Evolutionary conservation across 108 stramenopile genomes (phyloP).

Genomic region (Fragilaria crotonensis): DNA sequence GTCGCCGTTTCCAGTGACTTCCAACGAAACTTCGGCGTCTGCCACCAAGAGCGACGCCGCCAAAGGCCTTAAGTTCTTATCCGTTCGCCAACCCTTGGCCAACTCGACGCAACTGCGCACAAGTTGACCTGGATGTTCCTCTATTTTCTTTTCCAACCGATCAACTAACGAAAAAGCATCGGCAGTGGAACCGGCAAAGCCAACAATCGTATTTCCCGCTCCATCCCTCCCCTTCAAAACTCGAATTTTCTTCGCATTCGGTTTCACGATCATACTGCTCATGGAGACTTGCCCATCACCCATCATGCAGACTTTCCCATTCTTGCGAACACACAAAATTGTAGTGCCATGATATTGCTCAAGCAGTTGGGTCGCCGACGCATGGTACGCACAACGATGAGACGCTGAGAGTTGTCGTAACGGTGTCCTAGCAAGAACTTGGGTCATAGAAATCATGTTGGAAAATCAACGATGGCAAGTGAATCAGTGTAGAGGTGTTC

Average conservation of each 20-base stretch:
- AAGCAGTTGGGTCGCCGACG: no score
- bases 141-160: conserved; percentile 92
- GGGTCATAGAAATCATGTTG: no score
- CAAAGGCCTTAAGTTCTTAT: conserved; percentile 92
- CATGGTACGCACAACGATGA: no score
- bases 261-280: conserved; percentile 91
- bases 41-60: conserved; percentile 91
- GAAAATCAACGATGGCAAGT: no score
- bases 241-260: conserved; percentile 93
- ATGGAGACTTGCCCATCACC: conserved; percentile 98
- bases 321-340: conserved; percentile 93
- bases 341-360: conserved; percentile 63
- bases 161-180: conserved; percentile 97
- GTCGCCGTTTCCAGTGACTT: conserved; percentile 97
- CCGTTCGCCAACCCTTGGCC: conserved; percentile 98
- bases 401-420: no score
- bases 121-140: conserved; percentile 94
- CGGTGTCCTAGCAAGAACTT: no score
- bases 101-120: conserved; percentile 91
- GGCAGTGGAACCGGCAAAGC: conserved; percentile 97
- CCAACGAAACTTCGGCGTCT: conserved; percentile 74
- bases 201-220: conserved; percentile 72
- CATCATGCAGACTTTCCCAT: conserved; percentile 97
- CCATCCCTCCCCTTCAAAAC: conserved; percentile 39
- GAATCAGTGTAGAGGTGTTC: no score